Conservation (phyloP, 495 filamentous ascomycete genomes). For the Baudoinia panamericana region DNA sequence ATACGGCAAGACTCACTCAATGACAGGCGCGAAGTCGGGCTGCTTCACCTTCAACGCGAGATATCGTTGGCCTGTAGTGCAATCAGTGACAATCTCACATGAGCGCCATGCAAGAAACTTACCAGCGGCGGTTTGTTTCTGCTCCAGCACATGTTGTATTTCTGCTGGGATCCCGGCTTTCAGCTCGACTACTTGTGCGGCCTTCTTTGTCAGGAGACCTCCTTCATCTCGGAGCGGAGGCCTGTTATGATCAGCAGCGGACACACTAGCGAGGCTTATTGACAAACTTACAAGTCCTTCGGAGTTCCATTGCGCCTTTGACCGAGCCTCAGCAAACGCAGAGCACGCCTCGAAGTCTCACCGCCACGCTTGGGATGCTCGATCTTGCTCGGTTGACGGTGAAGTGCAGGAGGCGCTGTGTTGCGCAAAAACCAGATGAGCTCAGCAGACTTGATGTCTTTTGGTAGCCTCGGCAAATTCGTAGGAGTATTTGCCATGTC, state of each 20-base stretch:
- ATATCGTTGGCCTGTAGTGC: neutral
- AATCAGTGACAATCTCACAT: neutral
- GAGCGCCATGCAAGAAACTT: neutral
- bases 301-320: neutral
- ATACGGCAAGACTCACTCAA: neutral
- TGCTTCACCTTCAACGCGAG: neutral
- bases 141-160: constrained; percentile 2
- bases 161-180: too few relatives aligned
- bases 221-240: constrained; percentile 8
- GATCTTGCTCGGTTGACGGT: constrained; percentile 14
- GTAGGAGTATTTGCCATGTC: constrained; percentile 6
- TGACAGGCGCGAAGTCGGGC: neutral
- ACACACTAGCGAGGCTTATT: neutral
- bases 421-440: constrained; percentile 12
- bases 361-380: neutral
- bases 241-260: neutral
- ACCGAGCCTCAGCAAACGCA: constrained; percentile 9
- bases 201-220: constrained; percentile 8
- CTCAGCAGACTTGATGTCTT: neutral
- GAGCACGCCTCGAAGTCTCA: constrained; percentile 3
- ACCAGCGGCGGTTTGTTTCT: constrained; percentile 12
- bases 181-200: too few relatives aligned
- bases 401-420: constrained; percentile 12
- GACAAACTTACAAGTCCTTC: neutral
- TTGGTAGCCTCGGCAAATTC: constrained; percentile 6